phyloP scores from a whole-genome alignment of 2,329 filamentous ascomycete genomes.

The Colletotrichum lentis region DNA sequence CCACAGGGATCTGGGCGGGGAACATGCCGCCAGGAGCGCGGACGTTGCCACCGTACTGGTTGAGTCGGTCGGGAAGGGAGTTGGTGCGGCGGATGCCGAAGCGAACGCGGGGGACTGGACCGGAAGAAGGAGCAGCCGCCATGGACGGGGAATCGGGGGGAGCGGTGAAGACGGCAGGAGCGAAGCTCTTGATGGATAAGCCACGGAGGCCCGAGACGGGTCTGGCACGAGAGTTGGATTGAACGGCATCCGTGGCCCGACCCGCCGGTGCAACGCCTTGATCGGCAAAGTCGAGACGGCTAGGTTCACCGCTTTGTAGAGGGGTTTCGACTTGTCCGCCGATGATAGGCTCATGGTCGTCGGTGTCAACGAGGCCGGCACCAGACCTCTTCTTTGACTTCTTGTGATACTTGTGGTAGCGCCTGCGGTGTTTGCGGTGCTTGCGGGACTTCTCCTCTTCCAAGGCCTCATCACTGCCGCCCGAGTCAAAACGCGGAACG shows the following conservation, averaged over 20 bases:
- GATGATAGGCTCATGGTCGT: slow-evolving; percentile 45
- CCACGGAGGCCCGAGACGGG: slow-evolving; percentile 65
- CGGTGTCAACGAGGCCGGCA: slow-evolving; percentile 45
- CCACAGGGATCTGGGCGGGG: slow-evolving; percentile 56
- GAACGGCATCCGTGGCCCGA: slow-evolving; percentile 40
- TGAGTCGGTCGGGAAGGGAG: slow-evolving; percentile 75
- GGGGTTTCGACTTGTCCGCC: slow-evolving; percentile 44
- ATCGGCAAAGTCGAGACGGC: slow-evolving; percentile 67
- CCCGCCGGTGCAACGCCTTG: slow-evolving; percentile 45
- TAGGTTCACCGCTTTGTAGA: slow-evolving; percentile 53
- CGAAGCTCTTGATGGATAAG: slow-evolving; percentile 72
- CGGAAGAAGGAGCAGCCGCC: slow-evolving; percentile 42
- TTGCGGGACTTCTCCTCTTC: slow-evolving; percentile 54
- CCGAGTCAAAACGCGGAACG: slow-evolving; percentile 49
- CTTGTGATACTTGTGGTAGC: slow-evolving; percentile 50
- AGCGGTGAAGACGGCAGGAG: slow-evolving; percentile 72
- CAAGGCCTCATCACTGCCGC: slow-evolving; percentile 54
- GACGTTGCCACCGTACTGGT: slow-evolving; percentile 47
- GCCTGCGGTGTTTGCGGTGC: slow-evolving; percentile 49
- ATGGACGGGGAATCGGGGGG: slow-evolving; percentile 40
- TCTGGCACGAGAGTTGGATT: slow-evolving; percentile 44
- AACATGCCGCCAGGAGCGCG: slow-evolving; percentile 61
- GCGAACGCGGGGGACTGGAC: slow-evolving; percentile 64
- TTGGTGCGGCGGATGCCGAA: slow-evolving; percentile 76
- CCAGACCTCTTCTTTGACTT: slow-evolving; percentile 58